A percentile compares a stretch with the other conserved stretches of the same genome.
phyloP scores from a whole-genome alignment of 2,329 filamentous ascomycete genomes.

The Trichoderma breve region DNA sequence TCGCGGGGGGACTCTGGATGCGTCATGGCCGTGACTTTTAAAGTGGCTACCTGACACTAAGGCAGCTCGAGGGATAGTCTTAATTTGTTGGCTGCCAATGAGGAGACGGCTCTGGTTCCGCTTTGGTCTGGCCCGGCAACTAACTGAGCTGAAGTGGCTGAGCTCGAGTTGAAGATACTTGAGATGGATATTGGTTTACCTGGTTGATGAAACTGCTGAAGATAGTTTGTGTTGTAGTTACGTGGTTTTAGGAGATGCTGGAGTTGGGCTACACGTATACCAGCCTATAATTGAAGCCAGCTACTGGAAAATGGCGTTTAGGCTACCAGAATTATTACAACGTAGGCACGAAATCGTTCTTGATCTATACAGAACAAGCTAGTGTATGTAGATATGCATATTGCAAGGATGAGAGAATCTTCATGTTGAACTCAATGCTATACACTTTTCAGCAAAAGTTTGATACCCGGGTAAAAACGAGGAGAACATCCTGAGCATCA shows the following conservation, averaged over 20 bases:
- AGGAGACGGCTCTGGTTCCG: not conserved
- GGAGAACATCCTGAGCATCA: not conserved
- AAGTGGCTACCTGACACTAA: not conserved
- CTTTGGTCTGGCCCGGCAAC: not conserved
- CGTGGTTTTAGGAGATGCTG: not conserved
- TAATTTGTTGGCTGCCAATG: conserved; percentile 26
- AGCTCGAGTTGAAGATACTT: not conserved
- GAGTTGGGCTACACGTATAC: not conserved
- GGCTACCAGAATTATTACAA: not conserved
- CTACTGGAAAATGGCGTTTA: not conserved
- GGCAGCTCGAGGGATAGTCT: not conserved
- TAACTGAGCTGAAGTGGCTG: not conserved
- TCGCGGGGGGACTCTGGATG: not conserved
- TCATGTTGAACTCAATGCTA: not conserved
- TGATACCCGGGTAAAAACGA: not conserved
- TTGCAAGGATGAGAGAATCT: not conserved
- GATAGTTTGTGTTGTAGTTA: not conserved
- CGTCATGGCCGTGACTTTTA: not conserved
- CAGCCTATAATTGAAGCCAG: not conserved
- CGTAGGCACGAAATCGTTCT: not conserved
- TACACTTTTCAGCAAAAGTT: not conserved
- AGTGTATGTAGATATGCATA: not conserved
- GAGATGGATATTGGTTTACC: not conserved
- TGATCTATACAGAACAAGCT: not conserved
- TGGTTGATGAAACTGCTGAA: not conserved